Conservation (phyloP, 352 stramenopile genomes). For the Phytophthora foliorum region DNA sequence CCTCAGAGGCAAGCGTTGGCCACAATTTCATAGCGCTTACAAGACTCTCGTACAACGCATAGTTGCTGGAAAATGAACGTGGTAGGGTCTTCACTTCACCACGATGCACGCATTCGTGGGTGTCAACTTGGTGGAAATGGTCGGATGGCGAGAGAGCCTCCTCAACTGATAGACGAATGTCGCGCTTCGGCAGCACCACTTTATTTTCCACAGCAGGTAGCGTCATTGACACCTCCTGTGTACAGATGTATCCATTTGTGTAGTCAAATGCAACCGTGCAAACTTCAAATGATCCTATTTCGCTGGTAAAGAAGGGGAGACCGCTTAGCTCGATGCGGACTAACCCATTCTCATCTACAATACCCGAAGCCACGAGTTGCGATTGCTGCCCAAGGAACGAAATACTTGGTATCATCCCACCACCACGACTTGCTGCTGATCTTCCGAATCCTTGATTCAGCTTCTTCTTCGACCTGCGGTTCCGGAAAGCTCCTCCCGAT, state of each 20-base stretch:
- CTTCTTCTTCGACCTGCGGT: background rate
- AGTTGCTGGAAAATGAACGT: conserved; percentile 42
- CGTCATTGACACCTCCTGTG: conserved; percentile 34
- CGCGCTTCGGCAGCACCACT: conserved; percentile 28
- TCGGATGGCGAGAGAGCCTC: conserved; percentile 28
- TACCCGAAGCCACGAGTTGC: conserved; percentile 25
- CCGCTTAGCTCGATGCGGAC: conserved; percentile 31
- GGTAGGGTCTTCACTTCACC: conserved; percentile 36
- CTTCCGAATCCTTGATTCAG: background rate
- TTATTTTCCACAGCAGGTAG: conserved; percentile 10
- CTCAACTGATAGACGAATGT: conserved; percentile 41
- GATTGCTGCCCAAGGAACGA: conserved; percentile 41
- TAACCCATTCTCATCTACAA: conserved; percentile 25
- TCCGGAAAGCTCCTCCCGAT: conserved; percentile 5
- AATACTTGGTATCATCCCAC: conserved; percentile 33
- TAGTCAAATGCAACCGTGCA: conserved; percentile 43
- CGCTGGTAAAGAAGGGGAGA: conserved; percentile 20
- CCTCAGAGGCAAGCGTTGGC: conserved; percentile 26
- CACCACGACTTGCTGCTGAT: background rate
- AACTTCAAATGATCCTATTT: conserved; percentile 46
- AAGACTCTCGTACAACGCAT: conserved; percentile 51
- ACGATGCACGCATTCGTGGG: conserved; percentile 39
- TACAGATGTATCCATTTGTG: conserved; percentile 28
- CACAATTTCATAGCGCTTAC: conserved; percentile 47
- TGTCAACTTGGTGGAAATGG: conserved; percentile 56